Base-by-base conservation (phyloP, 805 yeast genomes). In the Yarrowia sp. region DNA sequence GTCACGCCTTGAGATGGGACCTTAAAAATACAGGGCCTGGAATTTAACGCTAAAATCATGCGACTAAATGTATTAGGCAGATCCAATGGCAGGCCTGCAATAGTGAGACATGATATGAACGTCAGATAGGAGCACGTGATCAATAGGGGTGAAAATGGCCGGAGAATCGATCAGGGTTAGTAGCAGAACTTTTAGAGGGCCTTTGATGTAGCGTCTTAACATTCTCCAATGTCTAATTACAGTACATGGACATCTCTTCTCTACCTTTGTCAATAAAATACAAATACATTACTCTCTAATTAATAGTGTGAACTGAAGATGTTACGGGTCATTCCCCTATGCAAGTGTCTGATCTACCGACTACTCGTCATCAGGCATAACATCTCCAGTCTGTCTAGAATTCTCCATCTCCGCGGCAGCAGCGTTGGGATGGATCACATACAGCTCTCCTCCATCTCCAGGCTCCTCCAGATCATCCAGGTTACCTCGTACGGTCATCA, bases 401-500 rank as follows among this genome's bases (percentile, higher is more conserved):
- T 64, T 69, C 45, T 65, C 59, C 49, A 65, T 35, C 53, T 50
- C 55, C 10, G 64, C 55, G 0, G 59, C 58, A 9, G 71, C 70
- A 56, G 72, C 72, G 63, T 78, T 78, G 15, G 80, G 80, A 59
- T 78, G 81, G 16, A 78, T 68, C 14, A 78, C 78, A 61, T 75
- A 77, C 35, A 69, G 69, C 35, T 72, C 71, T 11, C 35, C 35
- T 46, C 46, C 55, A 16, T 64, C 53, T 12, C 41, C 71, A 5
- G 53, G 14, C 14, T 55, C 72, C 72, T 70, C 74, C 70, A 49
- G 73, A 48, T 80, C 81, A 38, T 74, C 75, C 19, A 73, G 69
- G 26, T 83, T 83, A 10, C 85, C 85, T 43, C 81, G 84, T 41
- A 90, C 83, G 71, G 82, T 85, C 91, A 94, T 86, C 74, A 95